Conservation (phyloP, 768 basidiomycete genomes). For the Trametes meyenii region DNA sequence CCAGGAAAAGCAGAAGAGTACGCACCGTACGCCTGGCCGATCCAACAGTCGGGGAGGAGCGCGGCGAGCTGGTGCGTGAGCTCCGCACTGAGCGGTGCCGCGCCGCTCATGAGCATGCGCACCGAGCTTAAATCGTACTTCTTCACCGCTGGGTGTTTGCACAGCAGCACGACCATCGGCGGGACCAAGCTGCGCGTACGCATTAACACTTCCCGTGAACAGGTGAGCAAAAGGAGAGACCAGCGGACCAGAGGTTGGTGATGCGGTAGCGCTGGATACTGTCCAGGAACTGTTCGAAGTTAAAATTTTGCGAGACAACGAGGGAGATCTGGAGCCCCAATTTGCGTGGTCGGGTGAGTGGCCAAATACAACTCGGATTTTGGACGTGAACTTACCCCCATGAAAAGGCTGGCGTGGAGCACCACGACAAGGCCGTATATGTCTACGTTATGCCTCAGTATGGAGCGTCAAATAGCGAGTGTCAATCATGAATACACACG, state of each 20-base stretch:
- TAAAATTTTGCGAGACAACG: slow-evolving; percentile 39
- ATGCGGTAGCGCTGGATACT: slow-evolving; percentile 41
- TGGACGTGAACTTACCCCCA: slow-evolving; percentile 28
- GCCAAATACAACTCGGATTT: background rate
- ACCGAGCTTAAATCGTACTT: slow-evolving; percentile 45
- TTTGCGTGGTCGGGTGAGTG: background rate
- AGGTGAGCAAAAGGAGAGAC: no score
- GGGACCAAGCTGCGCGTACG: slow-evolving; percentile 34
- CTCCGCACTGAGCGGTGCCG: slow-evolving; percentile 59
- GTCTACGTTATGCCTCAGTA: slow-evolving; percentile 39
- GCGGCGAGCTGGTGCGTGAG: slow-evolving; percentile 48
- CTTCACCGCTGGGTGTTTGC: slow-evolving; percentile 46
- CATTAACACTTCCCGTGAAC: background rate
- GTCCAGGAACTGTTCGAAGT: slow-evolving; percentile 35
- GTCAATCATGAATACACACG: slow-evolving; percentile 26
- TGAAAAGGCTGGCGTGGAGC: slow-evolving; percentile 34
- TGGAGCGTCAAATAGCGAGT: no score
- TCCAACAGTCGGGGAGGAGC: slow-evolving; percentile 50
- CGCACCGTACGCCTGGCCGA: slow-evolving; percentile 68
- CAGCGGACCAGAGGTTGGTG: slow-evolving; percentile 35
- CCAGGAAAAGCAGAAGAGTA: background rate
- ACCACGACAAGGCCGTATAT: slow-evolving; percentile 41
- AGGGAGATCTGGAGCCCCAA: slow-evolving; percentile 28
- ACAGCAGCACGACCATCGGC: slow-evolving; percentile 39
- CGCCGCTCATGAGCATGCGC: slow-evolving; percentile 46